These are phyloP conservation scores for Bryoerythrophyllum caledonicum DNA, from an alignment of 225 moss, liverwort and hornwort species.

Conservation along the genomic window DNA sequence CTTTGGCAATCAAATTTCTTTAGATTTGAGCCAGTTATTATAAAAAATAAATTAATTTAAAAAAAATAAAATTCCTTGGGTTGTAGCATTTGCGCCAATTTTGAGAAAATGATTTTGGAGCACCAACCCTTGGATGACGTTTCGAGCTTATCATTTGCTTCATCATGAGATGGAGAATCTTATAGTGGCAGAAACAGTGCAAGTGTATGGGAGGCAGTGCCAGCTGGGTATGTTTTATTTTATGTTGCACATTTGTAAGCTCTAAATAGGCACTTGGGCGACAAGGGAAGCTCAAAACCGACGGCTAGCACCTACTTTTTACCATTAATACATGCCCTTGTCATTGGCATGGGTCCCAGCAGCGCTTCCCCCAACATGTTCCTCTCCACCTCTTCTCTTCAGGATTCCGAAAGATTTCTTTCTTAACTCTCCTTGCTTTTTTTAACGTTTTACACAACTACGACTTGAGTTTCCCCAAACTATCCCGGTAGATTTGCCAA, in stretches of 20 bases:
- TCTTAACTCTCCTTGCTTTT: not conserved
- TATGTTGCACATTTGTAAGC: not conserved
- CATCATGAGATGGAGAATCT: slow-evolving; percentile 14
- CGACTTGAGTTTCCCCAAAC: too few species aligned
- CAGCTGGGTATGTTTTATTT: too few species aligned
- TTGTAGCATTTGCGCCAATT: too few species aligned
- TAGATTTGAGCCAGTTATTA: too few species aligned
- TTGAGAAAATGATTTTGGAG: too few species aligned
- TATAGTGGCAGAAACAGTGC: slow-evolving; percentile 16
- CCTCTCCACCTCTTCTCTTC: not conserved
- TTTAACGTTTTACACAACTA: too few species aligned
- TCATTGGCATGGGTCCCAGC: slow-evolving; percentile 17
- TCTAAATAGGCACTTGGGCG: not conserved
- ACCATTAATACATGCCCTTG: slow-evolving; percentile 9
- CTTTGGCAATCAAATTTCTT: too few species aligned
- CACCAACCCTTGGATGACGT: not conserved
- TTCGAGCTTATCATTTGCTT: slow-evolving; percentile 7
- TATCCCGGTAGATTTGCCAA: too few species aligned
- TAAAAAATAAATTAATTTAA: too few species aligned
- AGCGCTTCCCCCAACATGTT: not conserved
- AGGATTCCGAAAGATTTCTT: too few species aligned
- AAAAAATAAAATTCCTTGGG: too few species aligned
- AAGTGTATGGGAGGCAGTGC: not conserved
- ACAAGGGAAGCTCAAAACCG: not conserved
- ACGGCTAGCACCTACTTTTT: slow-evolving; percentile 5